phyloP scores from a whole-genome alignment of 441 rosid genomes.

The Brassica balearica region DNA sequence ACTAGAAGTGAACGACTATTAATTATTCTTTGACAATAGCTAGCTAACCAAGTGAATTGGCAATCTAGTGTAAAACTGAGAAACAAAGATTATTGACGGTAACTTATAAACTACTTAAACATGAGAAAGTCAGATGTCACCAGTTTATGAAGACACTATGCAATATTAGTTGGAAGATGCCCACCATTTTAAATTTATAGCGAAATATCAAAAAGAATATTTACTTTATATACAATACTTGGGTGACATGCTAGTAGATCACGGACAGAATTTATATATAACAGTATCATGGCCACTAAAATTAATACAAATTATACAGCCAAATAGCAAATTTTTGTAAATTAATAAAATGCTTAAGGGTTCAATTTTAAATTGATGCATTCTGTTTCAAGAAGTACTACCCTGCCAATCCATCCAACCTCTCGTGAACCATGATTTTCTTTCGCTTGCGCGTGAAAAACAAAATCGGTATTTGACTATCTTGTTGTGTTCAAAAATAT shows the following conservation, averaged over 20 bases:
- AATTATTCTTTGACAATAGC: conserved; percentile 39
- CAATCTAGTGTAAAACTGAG: conserved; percentile 29
- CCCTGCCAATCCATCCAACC: not conserved
- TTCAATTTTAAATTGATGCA: not conserved
- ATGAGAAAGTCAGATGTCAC: conserved; percentile 8
- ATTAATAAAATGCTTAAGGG: not conserved
- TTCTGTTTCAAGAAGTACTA: not conserved
- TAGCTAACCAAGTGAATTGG: conserved; percentile 30
- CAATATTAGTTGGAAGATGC: conserved; percentile 17
- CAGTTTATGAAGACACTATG: not conserved
- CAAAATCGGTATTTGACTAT: not conserved
- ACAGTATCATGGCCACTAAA: not conserved
- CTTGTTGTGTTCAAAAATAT: not conserved
- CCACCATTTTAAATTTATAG: conserved; percentile 1
- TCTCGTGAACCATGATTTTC: not conserved
- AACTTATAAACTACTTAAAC: not conserved
- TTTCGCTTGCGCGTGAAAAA: not conserved
- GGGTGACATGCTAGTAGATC: conserved; percentile 15
- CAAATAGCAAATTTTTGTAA: not conserved
- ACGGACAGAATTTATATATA: not conserved
- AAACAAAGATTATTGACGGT: conserved; percentile 7
- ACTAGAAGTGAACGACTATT: conserved; percentile 30
- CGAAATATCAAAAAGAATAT: not conserved
- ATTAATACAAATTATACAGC: not conserved
- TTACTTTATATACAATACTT: not conserved